Base-by-base conservation (phyloP, 83 land plant species). In the Isoetes engelmannii region DNA sequence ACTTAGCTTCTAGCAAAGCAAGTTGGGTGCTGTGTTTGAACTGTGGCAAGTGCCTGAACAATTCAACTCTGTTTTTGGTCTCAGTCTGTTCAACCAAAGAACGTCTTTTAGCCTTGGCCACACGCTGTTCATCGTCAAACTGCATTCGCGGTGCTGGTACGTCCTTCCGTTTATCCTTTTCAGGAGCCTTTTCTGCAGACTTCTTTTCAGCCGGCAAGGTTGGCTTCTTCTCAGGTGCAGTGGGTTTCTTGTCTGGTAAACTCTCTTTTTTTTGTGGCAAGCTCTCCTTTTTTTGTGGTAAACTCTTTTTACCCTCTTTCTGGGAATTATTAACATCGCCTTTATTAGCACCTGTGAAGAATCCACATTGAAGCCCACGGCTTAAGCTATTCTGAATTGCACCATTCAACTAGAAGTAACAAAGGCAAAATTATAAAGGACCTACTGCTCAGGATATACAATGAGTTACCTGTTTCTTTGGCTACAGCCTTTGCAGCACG, bases 31-130 rank as follows among this genome's bases (percentile, higher is more conserved):
- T 92, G 74, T 88, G 89, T 13, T 84, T 84, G 74, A 86, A 90
- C 59, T 90, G 99, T 21, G 99, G 99, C 61, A 94, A 74, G 70
- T 94, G 99, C 64, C 99, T 76, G 72, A 94, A 94, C 59, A 94
- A 82, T 58, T 94, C 99, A 67, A 94, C 99, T 61, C 92, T 80
- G 75, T 90, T 88, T 70, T 77, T 90, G 45, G 93, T 82, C 80
- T 94, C 96, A n/a, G 88, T 83, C 74, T 88, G 90, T 61, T 88
- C 88, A 41, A 90, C 77, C 20, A 92, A 69, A 47, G 98, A 75
- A 28, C 86, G 89, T 75, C 72, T 82, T 76, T 83, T 85, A 37
- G 98, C 91, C 72, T 92, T 94, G 57, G 90, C 97, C 54, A 94
- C 99, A 12, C 86, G 68, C 47, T 70, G 78, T 48, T 75, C 76